These are phyloP conservation scores for Moniliophthora roreri DNA, from an alignment of 1,284 basidiomycete genomes.

Conservation along the genomic window DNA sequence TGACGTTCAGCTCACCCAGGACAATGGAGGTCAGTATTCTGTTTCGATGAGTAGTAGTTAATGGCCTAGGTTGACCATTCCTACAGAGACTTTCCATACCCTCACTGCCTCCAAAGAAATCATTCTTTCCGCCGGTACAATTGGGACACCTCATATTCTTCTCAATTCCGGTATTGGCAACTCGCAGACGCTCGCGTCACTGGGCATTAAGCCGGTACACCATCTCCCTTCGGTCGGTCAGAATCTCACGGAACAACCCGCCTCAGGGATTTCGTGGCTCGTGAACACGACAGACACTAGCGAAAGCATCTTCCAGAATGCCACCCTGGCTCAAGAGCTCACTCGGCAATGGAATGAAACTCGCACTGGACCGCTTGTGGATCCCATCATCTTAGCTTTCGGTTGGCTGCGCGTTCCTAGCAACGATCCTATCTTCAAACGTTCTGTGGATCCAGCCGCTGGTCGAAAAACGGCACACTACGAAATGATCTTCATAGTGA, in stretches of 20 bases:
- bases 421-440: constrained; percentile 15
- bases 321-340: constrained; percentile 14
- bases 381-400: constrained; percentile 18
- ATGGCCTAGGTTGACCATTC: neutral
- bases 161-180: constrained; percentile 35
- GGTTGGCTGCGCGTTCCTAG: constrained; percentile 24
- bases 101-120: constrained; percentile 23
- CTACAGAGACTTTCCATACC: neutral
- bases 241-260: constrained; percentile 37
- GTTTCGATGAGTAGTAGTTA: too few relatives aligned
- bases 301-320: constrained; percentile 22
- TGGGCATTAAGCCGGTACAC: constrained; percentile 26
- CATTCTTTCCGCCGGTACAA: constrained; percentile 26
- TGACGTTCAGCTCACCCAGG: constrained; percentile 13
- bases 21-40: constrained; percentile 22
- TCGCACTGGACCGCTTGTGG: constrained; percentile 24
- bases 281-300: constrained; percentile 24
- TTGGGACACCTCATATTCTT: constrained; percentile 29
- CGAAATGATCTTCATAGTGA: constrained; percentile 14
- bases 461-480: constrained; percentile 15
- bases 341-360: constrained; percentile 22
- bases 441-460: constrained; percentile 12
- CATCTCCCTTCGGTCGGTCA: constrained; percentile 32
- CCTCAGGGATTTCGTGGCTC: constrained; percentile 19
- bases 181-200: constrained; percentile 19